Evolutionary conservation across 1,284 basidiomycete genomes (phyloP).

Genomic region (Microbotryum silenes-acaulis): DNA sequence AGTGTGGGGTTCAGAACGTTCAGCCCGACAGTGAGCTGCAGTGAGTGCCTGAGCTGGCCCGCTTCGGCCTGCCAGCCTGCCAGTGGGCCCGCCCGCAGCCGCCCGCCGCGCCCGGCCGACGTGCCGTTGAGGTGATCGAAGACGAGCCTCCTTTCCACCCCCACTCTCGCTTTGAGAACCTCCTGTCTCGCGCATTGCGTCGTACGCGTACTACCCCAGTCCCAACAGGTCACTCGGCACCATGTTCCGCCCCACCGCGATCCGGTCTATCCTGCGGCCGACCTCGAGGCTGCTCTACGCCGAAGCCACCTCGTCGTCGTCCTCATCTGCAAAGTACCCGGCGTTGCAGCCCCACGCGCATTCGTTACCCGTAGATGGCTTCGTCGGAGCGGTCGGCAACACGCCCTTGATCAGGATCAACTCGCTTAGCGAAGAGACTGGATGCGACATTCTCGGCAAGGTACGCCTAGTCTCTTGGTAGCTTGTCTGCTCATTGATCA

Average conservation of each 20-base stretch:
- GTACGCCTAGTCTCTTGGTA: slow-evolving; percentile 42
- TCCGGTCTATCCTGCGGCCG: not conserved
- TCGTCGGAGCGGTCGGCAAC: slow-evolving; percentile 84
- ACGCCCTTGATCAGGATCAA: slow-evolving; percentile 89
- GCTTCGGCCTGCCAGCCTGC: no score
- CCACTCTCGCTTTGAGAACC: not conserved
- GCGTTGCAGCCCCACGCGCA: slow-evolving; percentile 26
- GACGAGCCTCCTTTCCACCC: not conserved
- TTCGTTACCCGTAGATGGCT: slow-evolving; percentile 51
- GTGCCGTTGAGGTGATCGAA: no score
- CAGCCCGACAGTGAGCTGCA: no score
- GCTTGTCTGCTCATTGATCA: no score
- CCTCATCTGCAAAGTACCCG: not conserved
- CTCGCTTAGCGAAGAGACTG: slow-evolving; percentile 74
- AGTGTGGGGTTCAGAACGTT: no score
- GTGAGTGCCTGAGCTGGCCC: no score
- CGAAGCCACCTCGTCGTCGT: not conserved
- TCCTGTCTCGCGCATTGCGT: not conserved
- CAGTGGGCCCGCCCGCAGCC: no score
- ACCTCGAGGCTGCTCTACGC: not conserved
- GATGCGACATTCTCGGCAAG: slow-evolving; percentile 85
- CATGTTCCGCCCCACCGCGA: not conserved
- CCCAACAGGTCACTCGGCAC: not conserved
- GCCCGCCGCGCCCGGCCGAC: no score
- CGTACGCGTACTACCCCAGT: not conserved